Conservation (phyloP, 2,329 filamentous ascomycete genomes). For the Talaromyces verruculosus region DNA sequence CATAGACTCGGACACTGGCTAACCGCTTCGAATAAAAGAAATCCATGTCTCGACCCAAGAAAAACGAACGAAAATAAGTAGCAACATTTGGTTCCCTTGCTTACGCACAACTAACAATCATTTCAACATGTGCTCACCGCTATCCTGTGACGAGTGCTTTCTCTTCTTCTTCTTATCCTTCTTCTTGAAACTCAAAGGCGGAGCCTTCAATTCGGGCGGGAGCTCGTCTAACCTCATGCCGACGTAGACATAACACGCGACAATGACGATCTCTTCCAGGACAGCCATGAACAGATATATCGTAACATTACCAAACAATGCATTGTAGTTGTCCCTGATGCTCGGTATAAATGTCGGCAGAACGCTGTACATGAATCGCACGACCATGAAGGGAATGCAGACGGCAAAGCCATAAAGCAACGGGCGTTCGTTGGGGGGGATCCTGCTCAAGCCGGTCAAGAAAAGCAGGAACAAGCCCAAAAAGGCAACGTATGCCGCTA, state of each 20-base stretch:
- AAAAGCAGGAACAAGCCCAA: constrained; percentile 1
- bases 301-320: not conserved
- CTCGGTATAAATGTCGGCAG: constrained; percentile 7
- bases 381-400: constrained; percentile 12
- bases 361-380: constrained; percentile 10
- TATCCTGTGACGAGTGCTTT: not conserved
- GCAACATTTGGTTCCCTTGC: not conserved
- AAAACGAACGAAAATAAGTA: not conserved
- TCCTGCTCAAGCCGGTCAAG: not conserved
- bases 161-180: constrained; percentile 14
- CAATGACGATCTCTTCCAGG: constrained; percentile 7
- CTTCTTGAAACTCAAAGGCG: constrained; percentile 14
- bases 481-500: constrained; percentile 8
- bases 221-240: constrained; percentile 15
- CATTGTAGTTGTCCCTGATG: constrained; percentile 4
- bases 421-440: constrained; percentile 3
- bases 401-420: constrained; percentile 3
- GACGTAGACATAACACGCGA: constrained; percentile 7
- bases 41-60: not conserved
- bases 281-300: constrained; percentile 15
- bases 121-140: constrained; percentile 11
- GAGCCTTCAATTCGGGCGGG: constrained; percentile 6
- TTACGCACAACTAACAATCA: not conserved
- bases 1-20: not conserved
- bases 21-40: not conserved